A percentile compares a stretch with the other conserved stretches of the same genome.
Evolutionary conservation across 1,139 yeast genomes (phyloP).

Genomic region (Lodderomyces elongisporus): DNA sequence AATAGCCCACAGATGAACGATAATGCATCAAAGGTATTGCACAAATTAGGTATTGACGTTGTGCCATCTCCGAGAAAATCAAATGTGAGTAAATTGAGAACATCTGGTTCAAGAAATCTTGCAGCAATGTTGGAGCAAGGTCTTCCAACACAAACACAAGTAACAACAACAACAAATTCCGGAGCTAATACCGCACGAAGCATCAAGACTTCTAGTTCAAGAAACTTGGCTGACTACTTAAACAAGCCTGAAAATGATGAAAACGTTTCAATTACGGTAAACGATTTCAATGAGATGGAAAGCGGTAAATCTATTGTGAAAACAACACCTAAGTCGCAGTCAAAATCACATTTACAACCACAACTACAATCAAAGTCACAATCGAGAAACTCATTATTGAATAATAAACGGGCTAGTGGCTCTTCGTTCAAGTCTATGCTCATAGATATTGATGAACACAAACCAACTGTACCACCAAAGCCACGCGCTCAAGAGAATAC

Average conservation of each 20-base stretch:
- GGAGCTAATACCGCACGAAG: conserved; percentile 6
- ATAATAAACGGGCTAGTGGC: conserved; percentile 7
- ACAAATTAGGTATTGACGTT: conserved; percentile 41
- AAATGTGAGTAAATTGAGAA: conserved; percentile 26
- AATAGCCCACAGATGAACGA: conserved; percentile 8
- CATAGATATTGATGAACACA: conserved; percentile 21
- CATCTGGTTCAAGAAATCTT: conserved; percentile 43
- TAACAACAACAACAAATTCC: conserved; percentile 23
- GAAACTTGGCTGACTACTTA: conserved; percentile 31
- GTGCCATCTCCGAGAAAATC: conserved; percentile 22
- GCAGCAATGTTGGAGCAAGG: conserved; percentile 25
- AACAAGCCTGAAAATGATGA: conserved; percentile 3
- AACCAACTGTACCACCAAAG: conserved; percentile 6
- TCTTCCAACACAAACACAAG: too few relatives aligned
- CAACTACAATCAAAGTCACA: neutral
- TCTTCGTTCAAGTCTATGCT: conserved; percentile 21
- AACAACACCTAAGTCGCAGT: conserved; percentile 3
- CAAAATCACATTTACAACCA: conserved; percentile 4
- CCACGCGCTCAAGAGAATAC: neutral
- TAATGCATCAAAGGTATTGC: conserved; percentile 34
- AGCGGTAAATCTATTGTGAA: conserved; percentile 4
- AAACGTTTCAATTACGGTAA: conserved; percentile 8
- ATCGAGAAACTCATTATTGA: conserved; percentile 5
- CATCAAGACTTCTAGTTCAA: conserved; percentile 43
- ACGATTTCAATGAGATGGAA: conserved; percentile 10